phyloP scores from a whole-genome alignment of 345 rosid genomes.

The Rhodomyrtus tomentosa region DNA sequence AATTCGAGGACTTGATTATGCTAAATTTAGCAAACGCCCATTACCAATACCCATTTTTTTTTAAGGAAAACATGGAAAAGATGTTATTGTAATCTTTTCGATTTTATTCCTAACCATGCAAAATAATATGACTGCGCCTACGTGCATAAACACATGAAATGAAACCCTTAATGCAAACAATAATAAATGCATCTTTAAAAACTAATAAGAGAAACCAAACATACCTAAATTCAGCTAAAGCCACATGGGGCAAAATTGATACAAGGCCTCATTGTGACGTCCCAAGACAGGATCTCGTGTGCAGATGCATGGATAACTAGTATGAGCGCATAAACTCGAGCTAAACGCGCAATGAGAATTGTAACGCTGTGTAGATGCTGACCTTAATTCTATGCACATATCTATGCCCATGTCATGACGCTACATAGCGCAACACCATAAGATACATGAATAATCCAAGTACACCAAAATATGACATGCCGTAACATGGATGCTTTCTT shows the following conservation, averaged over 20 bases:
- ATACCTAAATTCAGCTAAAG: neutral
- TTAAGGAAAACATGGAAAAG: neutral
- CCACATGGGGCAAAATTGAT: neutral
- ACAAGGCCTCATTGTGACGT: neutral
- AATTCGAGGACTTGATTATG: neutral
- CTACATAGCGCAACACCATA: neutral
- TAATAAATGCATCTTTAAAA: neutral
- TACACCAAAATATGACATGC: neutral
- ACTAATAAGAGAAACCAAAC: neutral
- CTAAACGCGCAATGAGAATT: neutral
- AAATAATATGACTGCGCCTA: neutral
- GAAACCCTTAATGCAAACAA: neutral
- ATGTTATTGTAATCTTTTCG: neutral
- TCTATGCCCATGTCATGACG: neutral
- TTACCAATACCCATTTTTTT: neutral
- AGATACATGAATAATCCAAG: neutral
- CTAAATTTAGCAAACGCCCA: neutral
- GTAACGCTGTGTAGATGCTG: neutral
- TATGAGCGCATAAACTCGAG: neutral
- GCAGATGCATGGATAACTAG: neutral
- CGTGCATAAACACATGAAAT: neutral
- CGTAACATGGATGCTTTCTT: neutral
- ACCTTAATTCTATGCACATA: neutral
- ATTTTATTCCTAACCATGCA: neutral
- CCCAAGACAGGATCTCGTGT: too few species aligned